These are phyloP conservation scores for Prunella vulgaris DNA, from an alignment of 257 asterid genomes.

Conservation along the genomic window DNA sequence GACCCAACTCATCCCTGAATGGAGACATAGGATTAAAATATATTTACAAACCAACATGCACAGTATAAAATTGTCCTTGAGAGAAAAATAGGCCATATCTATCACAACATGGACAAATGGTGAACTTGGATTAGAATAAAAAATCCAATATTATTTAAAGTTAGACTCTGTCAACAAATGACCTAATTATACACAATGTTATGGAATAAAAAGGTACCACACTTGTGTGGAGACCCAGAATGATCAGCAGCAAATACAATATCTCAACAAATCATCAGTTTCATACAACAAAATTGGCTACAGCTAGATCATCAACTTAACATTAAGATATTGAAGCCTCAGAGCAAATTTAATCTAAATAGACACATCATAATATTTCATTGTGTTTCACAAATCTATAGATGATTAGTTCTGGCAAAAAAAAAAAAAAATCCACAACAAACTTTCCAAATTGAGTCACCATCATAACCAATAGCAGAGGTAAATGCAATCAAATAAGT, in stretches of 20 bases:
- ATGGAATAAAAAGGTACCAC: too few species aligned
- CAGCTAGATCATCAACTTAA: not conserved
- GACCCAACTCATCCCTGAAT: slow-evolving; percentile 85
- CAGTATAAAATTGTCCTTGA: not conserved
- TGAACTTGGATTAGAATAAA: not conserved
- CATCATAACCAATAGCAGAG: not conserved
- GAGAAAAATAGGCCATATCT: not conserved
- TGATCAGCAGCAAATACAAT: not conserved
- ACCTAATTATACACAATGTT: not conserved
- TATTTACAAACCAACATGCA: not conserved
- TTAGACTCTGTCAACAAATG: not conserved
- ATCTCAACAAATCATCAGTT: not conserved
- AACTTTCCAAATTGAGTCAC: not conserved
- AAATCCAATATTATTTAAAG: not conserved
- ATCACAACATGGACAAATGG: not conserved
- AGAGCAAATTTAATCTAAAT: not conserved
- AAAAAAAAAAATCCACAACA: not conserved
- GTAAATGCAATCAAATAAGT: not conserved
- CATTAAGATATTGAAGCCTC: not conserved
- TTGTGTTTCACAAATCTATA: not conserved
- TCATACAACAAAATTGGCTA: not conserved
- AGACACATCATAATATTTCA: not conserved
- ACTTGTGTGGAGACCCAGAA: not conserved
- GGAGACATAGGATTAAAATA: not conserved
- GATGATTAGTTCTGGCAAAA: not conserved